Evolutionary conservation across 352 stramenopile genomes (phyloP).

Genomic region (Globisporangium spinosum): DNA sequence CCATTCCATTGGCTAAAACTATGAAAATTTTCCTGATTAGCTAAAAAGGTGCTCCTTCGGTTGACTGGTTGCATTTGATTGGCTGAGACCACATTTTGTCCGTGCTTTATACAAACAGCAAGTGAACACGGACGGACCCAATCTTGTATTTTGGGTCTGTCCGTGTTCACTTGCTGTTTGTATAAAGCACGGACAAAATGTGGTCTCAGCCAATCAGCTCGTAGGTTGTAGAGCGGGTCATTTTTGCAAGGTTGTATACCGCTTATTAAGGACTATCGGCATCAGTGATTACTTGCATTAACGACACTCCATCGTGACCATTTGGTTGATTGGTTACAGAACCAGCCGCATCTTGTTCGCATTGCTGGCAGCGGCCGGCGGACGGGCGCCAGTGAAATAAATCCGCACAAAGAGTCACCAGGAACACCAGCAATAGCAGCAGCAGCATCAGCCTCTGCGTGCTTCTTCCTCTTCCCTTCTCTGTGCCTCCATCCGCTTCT

Average conservation of each 20-base stretch:
- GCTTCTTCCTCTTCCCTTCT: not conserved
- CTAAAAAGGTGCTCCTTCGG: not conserved
- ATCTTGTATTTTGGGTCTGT: too few species aligned
- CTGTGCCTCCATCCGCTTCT: not conserved
- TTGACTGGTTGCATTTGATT: too few species aligned
- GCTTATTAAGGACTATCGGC: too few species aligned
- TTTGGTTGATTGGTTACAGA: conserved; percentile 7
- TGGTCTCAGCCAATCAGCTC: not conserved
- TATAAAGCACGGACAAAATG: too few species aligned
- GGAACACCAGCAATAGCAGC: not conserved
- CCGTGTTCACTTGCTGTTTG: too few species aligned
- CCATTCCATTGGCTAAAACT: not conserved
- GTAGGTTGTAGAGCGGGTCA: too few species aligned
- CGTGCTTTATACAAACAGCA: too few species aligned
- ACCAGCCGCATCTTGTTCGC: not conserved
- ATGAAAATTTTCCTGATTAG: not conserved
- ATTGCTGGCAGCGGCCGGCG: not conserved
- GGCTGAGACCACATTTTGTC: too few species aligned
- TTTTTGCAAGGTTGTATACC: too few species aligned
- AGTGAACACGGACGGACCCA: too few species aligned
- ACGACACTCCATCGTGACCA: not conserved
- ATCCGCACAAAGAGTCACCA: conserved; percentile 15
- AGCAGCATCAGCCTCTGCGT: too few species aligned
- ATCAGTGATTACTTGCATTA: too few species aligned
- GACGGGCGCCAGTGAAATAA: conserved; percentile 13